Base-by-base conservation (phyloP, 2,329 filamentous ascomycete species). In the Trichoderma koningiopsis region DNA sequence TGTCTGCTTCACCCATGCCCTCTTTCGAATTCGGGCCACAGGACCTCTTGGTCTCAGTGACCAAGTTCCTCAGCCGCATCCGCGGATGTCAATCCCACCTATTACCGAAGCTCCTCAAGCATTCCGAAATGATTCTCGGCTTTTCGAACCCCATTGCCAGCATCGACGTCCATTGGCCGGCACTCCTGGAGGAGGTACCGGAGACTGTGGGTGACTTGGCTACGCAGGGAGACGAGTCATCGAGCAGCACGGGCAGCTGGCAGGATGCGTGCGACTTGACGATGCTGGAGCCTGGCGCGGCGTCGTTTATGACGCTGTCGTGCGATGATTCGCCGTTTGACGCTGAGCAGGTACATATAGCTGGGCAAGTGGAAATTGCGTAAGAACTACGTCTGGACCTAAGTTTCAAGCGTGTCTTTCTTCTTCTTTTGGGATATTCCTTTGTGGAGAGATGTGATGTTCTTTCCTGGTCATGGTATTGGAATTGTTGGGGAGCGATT, bases 51-150 rank as follows among this genome's bases (percentile, higher is more conserved):
- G 73, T 70, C 7, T 73, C 76, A 1, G 74, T 79, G 1, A 70
- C 78, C 1, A 70, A 73, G 14, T 73, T 75, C 4, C 58, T 79
- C 0, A 72, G 73, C 2, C 72, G 71, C 1, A 74, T 76, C 0
- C 71, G 76, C 8, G 77, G 77, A 0, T 69, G 72, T 5, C 72
- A 74, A 2, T 79, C 77, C 1, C 74, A 77, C 47, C 49, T 78
- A 0, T 29, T 79, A 0, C 76, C 77, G 0, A 73, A 73, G 29
- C 70, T 79, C 0, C 58, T 79, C 0, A 73, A 75, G 5, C 72
- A 68, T 27, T 68, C 66, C 3, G 66, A 68, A 49, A 37, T 68
- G 47, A 62, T 68, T n/a, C 57, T 68, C 31, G 66, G 66, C 11
- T 68, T 68, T 49, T 40, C 66, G 33, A 62, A 55, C 43, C 47